These are phyloP conservation scores for Pochonia chlamydosporia DNA, from an alignment of 2,329 filamentous ascomycete species.

Conservation along the genomic window DNA sequence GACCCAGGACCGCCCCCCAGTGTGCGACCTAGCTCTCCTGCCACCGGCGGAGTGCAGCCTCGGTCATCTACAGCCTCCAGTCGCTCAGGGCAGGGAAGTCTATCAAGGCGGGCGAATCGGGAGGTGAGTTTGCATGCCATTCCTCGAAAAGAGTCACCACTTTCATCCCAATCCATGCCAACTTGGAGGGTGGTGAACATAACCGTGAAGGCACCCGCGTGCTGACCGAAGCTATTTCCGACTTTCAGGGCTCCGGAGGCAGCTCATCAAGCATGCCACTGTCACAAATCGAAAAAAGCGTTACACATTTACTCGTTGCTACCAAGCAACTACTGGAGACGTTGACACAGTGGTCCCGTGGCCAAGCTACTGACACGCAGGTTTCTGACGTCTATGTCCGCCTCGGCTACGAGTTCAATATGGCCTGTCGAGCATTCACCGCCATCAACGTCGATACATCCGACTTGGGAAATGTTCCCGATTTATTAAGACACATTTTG, in stretches of 20 bases:
- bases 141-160: constrained; percentile 1
- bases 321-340: constrained; percentile 98
- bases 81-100: constrained; percentile 44
- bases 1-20: constrained; percentile 54
- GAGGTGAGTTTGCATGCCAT: constrained; percentile 22
- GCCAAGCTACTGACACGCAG: constrained; percentile 84
- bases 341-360: constrained; percentile 93
- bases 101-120: constrained; percentile 25
- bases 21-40: constrained; percentile 57
- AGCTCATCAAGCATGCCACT: constrained; percentile 67
- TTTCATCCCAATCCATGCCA: no score
- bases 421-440: constrained; percentile 93
- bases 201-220: no score
- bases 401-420: constrained; percentile 97
- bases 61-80: constrained; percentile 64
- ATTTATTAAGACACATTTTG: constrained; percentile 81
- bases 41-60: constrained; percentile 47
- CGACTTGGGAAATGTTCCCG: constrained; percentile 92
- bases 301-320: constrained; percentile 93
- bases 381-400: constrained; percentile 98
- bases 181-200: no score
- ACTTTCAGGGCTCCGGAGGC: constrained; percentile 41
- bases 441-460: constrained; percentile 94
- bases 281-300: constrained; percentile 98
- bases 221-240: constrained; percentile 1